Percentiles rank a stretch among this genome's conserved stretches.
Conservation (phyloP, 345 rosid genomes). For the Syzygium jambos region DNA sequence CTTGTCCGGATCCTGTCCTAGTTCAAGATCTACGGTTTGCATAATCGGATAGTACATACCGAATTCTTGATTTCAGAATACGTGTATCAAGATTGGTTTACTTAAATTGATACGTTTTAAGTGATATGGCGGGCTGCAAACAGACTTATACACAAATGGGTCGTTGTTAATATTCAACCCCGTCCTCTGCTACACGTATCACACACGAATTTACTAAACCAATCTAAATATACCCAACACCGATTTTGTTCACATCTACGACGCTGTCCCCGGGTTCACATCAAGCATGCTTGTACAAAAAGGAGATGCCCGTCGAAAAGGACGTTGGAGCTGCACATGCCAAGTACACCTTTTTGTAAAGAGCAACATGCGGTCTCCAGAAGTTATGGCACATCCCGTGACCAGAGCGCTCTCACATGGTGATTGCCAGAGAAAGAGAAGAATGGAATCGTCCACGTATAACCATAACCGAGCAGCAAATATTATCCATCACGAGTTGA, state of each 20-base stretch:
- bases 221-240: background rate
- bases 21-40: background rate
- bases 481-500: background rate
- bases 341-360: background rate
- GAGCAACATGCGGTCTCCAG: background rate
- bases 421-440: background rate
- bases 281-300: background rate
- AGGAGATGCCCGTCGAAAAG: background rate
- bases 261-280: background rate
- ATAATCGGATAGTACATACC: background rate
- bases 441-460: background rate
- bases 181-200: background rate
- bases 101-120: background rate
- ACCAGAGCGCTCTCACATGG: background rate
- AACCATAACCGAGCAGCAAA: background rate
- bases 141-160: background rate
- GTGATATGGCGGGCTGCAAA: background rate
- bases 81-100: background rate
- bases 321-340: background rate
- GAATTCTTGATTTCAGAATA: background rate
- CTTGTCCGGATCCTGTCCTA: constrained; percentile 13
- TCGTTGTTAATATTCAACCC: background rate
- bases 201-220: background rate
- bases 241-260: background rate
- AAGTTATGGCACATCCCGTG: background rate